Base-by-base conservation (phyloP, 768 basidiomycete species). In the Gymnopilus junonius region DNA sequence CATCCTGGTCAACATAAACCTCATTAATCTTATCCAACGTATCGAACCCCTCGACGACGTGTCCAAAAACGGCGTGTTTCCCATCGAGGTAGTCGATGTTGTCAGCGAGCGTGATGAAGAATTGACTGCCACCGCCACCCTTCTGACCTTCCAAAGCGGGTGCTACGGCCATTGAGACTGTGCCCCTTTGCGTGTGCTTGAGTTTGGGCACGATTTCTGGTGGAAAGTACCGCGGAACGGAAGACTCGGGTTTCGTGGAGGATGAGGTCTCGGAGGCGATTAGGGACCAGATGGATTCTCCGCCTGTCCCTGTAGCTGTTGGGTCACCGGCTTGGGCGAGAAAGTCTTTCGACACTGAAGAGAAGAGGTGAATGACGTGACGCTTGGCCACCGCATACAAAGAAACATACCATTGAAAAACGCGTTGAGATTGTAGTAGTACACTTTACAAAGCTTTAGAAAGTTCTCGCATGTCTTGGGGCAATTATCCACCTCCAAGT, bases 241-340 rank as follows among this genome's bases (percentile, higher is more conserved):
- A n/a, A n/a, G 88, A 79, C 7, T 82, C 73, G 11, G 75, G 64
- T 29, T 73, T 65, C 46, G 77, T 71, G 59, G 73, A 70, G 23
- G 77, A 72, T 7, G 76, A 29, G n/a, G 31, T 75, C 67, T 82
- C 76, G 7, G 88, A 84, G 56, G 85, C 80, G 51, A 93, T 82
- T 68, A 87, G 83, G 5, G 95, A 95, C 85, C 89, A 92, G 69
- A 97, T 82, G 3, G 89, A 95, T 79, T 95, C 91, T 48, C 97
- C 97, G 31, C 97, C 96, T 31, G 88, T 94, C 20, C 97, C 97
- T 1, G 93, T 92, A 7, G 96, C 97, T 17, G 93, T 91, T 6
- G 97, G 97, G 70, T 99, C 97, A n/a, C 97, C 97, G 1, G 87
- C 84, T 76, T 99, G 97, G 11, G 96, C 96, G 55, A 99, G 85